Base-by-base conservation (phyloP, 139 green algal genomes). In the Trebouxia sp. region DNA sequence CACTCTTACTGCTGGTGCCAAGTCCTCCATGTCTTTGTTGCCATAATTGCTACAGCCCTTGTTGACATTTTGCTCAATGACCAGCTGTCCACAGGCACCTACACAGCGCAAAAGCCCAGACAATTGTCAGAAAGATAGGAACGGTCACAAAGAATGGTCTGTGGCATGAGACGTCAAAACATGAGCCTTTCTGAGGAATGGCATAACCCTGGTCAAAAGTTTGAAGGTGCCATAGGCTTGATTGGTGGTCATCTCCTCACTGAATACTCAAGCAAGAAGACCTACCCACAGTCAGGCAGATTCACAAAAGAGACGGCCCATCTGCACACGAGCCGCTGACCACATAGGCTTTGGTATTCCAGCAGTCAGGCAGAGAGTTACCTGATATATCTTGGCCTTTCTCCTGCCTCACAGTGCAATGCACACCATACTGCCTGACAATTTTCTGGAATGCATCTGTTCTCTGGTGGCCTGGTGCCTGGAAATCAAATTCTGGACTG, bases 331-430 rank as follows among this genome's bases (percentile, higher is more conserved):
- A 17, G 50, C 50, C 50, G 20, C 50, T 58, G 50, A 58, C 2
- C 50, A 28, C 50, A 6, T 58, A 22, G 26, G 50, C 50, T 17
- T 17, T n/a, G n/a, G 50, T 22, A 58, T 17, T 17, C 22, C 2
- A 17, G 3, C 72, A 79, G n/a, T 14, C 9, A 8, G 17, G 2
- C n/a, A 7, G 38, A 37, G 5, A 45, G 42, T 24, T 78, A 84
- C 88, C 89, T 37, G 82, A 78, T 22, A 97, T 96, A 80, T 97
- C 95, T 81, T 94, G 90, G 1, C 96, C 96, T 88, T 97, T 98
- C 83, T 98, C 94, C 84, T 94, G 90, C 24, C 96, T 89, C 0
- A 98, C 85, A 14, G 95, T 98, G 65, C 79, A 89, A 47, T 82
- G 85, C 51, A 98, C 32, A n/a, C 90, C 85, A 65, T 97, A 95